Evolutionary conservation across 2,329 filamentous ascomycete genomes (phyloP).

Genomic region (Cercospora janseana): DNA sequence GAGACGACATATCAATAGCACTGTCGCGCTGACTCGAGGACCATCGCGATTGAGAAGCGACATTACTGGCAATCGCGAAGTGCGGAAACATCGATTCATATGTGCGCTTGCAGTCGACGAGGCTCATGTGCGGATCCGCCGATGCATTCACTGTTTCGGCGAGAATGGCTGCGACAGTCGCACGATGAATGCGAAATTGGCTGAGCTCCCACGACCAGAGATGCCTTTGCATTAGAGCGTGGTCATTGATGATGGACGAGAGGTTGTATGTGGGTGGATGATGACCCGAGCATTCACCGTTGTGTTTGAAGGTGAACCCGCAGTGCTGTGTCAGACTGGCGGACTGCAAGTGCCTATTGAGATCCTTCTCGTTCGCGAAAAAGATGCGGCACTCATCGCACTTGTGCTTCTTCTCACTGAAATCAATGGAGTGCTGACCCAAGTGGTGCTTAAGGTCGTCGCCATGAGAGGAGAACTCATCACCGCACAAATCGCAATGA

Average conservation of each 20-base stretch:
- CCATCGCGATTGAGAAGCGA: slow-evolving; percentile 9
- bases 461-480: slow-evolving; percentile 17
- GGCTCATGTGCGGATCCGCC: slow-evolving; percentile 20
- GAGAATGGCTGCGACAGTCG: slow-evolving; percentile 22
- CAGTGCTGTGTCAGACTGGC: slow-evolving; percentile 26
- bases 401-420: slow-evolving; percentile 27
- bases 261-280: slow-evolving; percentile 27
- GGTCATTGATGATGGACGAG: slow-evolving; percentile 20
- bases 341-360: slow-evolving; percentile 27
- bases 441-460: slow-evolving; percentile 25
- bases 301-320: slow-evolving; percentile 28
- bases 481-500: slow-evolving; percentile 27
- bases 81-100: slow-evolving; percentile 25
- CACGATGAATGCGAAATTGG: slow-evolving; percentile 24
- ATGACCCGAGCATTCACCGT: slow-evolving; percentile 24
- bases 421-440: slow-evolving; percentile 27
- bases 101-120: slow-evolving; percentile 21
- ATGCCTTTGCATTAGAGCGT: slow-evolving; percentile 27
- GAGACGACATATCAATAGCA: slow-evolving; percentile 3
- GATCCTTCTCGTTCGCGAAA: slow-evolving; percentile 28
- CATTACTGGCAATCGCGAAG: slow-evolving; percentile 20
- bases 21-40: slow-evolving; percentile 5
- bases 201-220: slow-evolving; percentile 28
- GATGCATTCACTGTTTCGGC: slow-evolving; percentile 19
- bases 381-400: slow-evolving; percentile 29